These are phyloP conservation scores for Cylindrotheca closterium DNA, from an alignment of 108 stramenopile genomes.

Conservation along the genomic window DNA sequence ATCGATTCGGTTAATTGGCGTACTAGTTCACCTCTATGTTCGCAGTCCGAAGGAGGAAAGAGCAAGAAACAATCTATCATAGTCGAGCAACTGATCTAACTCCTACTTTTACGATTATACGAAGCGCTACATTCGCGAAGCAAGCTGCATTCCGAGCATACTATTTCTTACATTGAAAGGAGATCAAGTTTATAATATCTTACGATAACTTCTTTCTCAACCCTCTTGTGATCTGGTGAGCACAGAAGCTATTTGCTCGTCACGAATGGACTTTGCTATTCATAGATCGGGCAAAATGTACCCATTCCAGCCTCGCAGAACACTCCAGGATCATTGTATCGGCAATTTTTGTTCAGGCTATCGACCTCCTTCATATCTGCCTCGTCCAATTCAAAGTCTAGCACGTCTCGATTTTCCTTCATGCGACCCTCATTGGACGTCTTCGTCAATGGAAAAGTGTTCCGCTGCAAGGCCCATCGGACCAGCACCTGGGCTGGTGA, in stretches of 20 bases:
- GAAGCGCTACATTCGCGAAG: too few relatives aligned
- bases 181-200: too few relatives aligned
- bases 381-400: conserved; percentile 72
- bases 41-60: neutral
- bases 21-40: conserved; percentile 35
- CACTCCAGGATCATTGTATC: conserved; percentile 92
- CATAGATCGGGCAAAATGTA: conserved; percentile 89
- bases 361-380: conserved; percentile 77
- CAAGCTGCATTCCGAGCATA: too few relatives aligned
- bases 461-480: conserved; percentile 88
- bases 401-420: conserved; percentile 75
- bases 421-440: conserved; percentile 62
- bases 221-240: too few relatives aligned
- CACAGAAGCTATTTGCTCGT: neutral
- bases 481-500: conserved; percentile 86
- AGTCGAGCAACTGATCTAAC: too few relatives aligned
- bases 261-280: conserved; percentile 44
- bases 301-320: conserved; percentile 87
- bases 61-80: too few relatives aligned
- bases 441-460: conserved; percentile 83
- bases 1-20: conserved; percentile 51
- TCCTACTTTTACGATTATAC: too few relatives aligned
- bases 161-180: too few relatives aligned
- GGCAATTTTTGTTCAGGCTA: conserved; percentile 73
- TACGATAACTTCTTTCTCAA: too few relatives aligned